Base-by-base conservation (phyloP, 2,329 filamentous ascomycete species). In the Akanthomyces uredinophilus region DNA sequence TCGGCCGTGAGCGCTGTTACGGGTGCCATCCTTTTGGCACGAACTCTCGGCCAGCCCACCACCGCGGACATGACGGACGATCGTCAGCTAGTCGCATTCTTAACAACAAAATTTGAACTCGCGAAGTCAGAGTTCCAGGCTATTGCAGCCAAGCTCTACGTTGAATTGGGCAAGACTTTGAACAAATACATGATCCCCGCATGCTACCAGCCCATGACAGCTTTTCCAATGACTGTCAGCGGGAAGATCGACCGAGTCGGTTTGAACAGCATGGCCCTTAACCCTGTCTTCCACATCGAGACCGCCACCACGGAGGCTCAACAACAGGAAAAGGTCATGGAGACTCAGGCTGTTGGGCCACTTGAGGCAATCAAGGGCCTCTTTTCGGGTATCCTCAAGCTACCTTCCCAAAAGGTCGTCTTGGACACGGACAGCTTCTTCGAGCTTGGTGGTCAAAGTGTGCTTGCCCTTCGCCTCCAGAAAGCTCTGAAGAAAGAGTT, bases 121-220 rank as follows among this genome's bases (percentile, higher is more conserved):
- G 24, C 22, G 7, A 50, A 52, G 16, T 60, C 60, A 10, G 64
- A 58, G 11, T 64, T 64, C 44, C 64, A 65, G 54, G 39, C 44
- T 1, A 58, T 66, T 32, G 65, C 65, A 1, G 65, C 66, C 1
- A 64, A 64, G 6, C 58, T 69, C 2, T 67, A 69, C 41, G 60
- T 57, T 22, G 64, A 66, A 37, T 52, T 69, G 61, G 64, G 64
- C 55, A 62, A 65, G 2, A 66, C 64, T 37, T 65, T 70, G 27
- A 70, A 70, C 61, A 64, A 68, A 39, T 69, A 70, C 63, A 70
- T 70, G 68, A 66, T 70, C 13, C 68, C 68, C 13, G 66, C 65
- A 35, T 67, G 66, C 37, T 70, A 70, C 41, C 64, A 68, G 16
- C 64, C 65, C 32, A 47, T 68, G n/a, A 44, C 60, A 13, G 64